Base-by-base conservation (phyloP, 116 monocot genomes). In the Papilionanthe hybrid region DNA sequence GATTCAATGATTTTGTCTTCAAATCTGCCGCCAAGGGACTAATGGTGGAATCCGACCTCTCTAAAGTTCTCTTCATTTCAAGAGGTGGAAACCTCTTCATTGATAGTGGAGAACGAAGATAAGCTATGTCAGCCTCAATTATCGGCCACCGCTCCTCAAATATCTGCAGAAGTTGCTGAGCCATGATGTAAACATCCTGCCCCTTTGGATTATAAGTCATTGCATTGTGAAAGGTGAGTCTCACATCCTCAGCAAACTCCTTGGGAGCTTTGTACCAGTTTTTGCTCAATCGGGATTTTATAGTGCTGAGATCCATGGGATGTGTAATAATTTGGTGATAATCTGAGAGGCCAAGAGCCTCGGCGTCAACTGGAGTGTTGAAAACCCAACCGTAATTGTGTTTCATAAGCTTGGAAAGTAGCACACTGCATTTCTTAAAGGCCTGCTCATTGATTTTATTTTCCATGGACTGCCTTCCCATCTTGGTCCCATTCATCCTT, bases 271-370 rank as follows among this genome's bases (percentile, higher is more conserved):
- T 82, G 71, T 89, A 89, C 80, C 78, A 81, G 37, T 86, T 86
- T 73, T 60, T 84, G 42, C 47, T 47, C 48, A 89, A 69, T 50
- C 89, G 82, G 5, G 71, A 71, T 74, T 85, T 86, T 3, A 89
- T 75, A 1, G 89, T 89, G 58, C 89, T 86, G 37, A 89, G 86
- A 50, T 89, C 89, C 89, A 89, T 89, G 0, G 89, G 89, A 76
- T 83, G 82, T 72, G 75, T 82, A 63, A 89, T 85, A 43, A 89
- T 89, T 18, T 23, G 75, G 23, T 82, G 81, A 22, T 89, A 89
- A 48, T 89, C 89, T 55, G 82, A 71, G 9, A 89, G 78, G 7
- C 86, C 82, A 37, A 89, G 86, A 10, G 60, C 82, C 72, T 85
- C 72, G 9, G 81, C 85, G 57, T 89, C 86, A 7, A 89, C 89